These are phyloP conservation scores for Strigomonas culicis DNA, from an alignment of 208 protist genomes.

Conservation along the genomic window DNA sequence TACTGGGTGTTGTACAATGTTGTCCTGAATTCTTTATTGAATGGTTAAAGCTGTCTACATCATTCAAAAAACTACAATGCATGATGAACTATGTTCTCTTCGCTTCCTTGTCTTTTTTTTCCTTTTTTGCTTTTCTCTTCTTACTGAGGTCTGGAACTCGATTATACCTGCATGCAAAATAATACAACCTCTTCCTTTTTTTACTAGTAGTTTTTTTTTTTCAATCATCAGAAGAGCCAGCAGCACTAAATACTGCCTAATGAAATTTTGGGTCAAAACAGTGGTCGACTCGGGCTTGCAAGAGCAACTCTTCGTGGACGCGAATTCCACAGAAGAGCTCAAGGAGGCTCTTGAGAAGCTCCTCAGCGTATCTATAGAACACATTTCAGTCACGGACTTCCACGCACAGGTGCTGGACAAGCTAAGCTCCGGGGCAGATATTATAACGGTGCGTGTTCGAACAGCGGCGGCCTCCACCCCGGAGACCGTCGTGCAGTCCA, in stretches of 20 bases:
- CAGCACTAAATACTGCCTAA: slow-evolving; percentile 5
- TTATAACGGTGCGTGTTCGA: slow-evolving; percentile 31
- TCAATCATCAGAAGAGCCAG: slow-evolving; percentile 1
- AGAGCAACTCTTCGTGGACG: slow-evolving; percentile 59
- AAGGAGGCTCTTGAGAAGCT: slow-evolving; percentile 23
- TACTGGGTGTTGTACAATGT: slow-evolving; percentile 9
- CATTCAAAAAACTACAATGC: no score
- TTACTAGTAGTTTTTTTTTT: slow-evolving; percentile 12
- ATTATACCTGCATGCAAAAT: background rate
- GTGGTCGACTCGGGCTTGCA: slow-evolving; percentile 44
- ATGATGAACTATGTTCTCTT: background rate
- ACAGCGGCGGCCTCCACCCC: background rate
- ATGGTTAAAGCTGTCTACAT: no score
- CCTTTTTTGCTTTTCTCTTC: slow-evolving; percentile 23
- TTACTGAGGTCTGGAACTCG: slow-evolving; percentile 7
- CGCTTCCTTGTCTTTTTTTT: slow-evolving; percentile 10
- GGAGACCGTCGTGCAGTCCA: no score
- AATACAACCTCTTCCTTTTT: slow-evolving; percentile 10
- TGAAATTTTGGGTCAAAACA: slow-evolving; percentile 74
- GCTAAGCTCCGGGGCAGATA: slow-evolving; percentile 36
- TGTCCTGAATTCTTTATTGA: slow-evolving; percentile 7
- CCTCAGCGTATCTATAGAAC: slow-evolving; percentile 30
- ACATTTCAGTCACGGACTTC: slow-evolving; percentile 49
- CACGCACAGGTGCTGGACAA: slow-evolving; percentile 53
- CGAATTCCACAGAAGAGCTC: slow-evolving; percentile 28